Conservation (phyloP, 306 rosid species). For the Prosopis cineraria region DNA sequence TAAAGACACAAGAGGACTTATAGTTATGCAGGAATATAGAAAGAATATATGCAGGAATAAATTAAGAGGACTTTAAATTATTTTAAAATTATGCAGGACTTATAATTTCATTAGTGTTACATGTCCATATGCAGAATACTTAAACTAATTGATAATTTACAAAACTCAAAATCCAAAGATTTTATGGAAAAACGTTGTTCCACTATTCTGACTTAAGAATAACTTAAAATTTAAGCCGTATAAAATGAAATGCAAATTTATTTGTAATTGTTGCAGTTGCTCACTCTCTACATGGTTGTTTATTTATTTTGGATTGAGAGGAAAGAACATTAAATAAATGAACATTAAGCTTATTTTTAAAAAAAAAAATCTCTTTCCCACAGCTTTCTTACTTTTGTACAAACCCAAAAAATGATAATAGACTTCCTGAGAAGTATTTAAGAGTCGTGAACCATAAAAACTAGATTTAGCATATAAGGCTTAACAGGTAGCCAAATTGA, state of each 20-base stretch:
- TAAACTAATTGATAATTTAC: neutral
- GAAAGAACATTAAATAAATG: neutral
- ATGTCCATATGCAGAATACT: neutral
- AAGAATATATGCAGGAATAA: no score
- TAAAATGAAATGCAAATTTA: neutral
- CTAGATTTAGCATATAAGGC: neutral
- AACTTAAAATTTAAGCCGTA: neutral
- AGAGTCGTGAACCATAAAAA: neutral
- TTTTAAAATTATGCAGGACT: no score
- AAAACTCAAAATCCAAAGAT: neutral
- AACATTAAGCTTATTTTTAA: neutral
- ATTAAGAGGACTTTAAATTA: no score
- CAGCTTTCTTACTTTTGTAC: neutral
- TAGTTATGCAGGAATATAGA: neutral
- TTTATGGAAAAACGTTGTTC: conserved; percentile 12
- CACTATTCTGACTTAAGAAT: neutral
- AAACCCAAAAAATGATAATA: neutral
- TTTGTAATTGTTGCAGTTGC: neutral
- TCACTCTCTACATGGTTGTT: neutral
- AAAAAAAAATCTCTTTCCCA: neutral
- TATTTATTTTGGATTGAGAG: neutral
- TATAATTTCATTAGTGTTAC: no score
- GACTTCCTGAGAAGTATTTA: neutral
- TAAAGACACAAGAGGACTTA: neutral
- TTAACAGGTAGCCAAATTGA: neutral